phyloP scores from a whole-genome alignment of 169 alveolate species.

The Eimeria sp. region DNA sequence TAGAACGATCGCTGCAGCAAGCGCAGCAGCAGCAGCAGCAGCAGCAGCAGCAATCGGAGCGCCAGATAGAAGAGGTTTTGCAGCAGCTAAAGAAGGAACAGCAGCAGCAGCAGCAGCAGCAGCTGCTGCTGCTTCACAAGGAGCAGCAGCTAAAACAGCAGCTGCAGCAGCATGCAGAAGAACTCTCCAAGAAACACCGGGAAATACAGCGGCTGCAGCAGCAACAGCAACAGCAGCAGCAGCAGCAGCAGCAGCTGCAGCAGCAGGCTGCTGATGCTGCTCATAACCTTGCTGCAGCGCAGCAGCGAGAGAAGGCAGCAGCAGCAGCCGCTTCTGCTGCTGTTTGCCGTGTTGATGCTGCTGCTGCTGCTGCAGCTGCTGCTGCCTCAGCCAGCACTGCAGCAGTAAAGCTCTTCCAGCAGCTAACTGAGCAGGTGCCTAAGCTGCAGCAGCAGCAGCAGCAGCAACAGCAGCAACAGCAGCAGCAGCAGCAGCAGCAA shows the following conservation, averaged over 20 bases:
- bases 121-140: not conserved
- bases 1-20: not conserved
- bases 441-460: slow-evolving; percentile 41
- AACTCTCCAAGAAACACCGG: not conserved
- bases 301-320: slow-evolving; percentile 29
- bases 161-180: not conserved
- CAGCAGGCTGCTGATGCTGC: slow-evolving; percentile 26
- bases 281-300: slow-evolving; percentile 1
- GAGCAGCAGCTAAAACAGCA: slow-evolving; percentile 7
- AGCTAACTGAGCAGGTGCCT: slow-evolving; percentile 4
- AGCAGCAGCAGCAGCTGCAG: slow-evolving; percentile 35
- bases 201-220: slow-evolving; percentile 16
- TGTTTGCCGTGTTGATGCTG: slow-evolving; percentile 32
- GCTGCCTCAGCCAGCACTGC: slow-evolving; percentile 18
- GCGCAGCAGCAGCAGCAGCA: slow-evolving; percentile 38
- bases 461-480: slow-evolving; percentile 39
- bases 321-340: slow-evolving; percentile 36
- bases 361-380: slow-evolving; percentile 28
- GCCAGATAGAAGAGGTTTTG: not conserved
- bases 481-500: no score
- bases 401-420: slow-evolving; percentile 21
- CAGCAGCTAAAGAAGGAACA: not conserved
- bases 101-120: slow-evolving; percentile 16
- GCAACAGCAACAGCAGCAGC: slow-evolving; percentile 9
- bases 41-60: slow-evolving; percentile 3